phyloP scores from a whole-genome alignment of 805 yeast species.

The Saturnispora silvae region DNA sequence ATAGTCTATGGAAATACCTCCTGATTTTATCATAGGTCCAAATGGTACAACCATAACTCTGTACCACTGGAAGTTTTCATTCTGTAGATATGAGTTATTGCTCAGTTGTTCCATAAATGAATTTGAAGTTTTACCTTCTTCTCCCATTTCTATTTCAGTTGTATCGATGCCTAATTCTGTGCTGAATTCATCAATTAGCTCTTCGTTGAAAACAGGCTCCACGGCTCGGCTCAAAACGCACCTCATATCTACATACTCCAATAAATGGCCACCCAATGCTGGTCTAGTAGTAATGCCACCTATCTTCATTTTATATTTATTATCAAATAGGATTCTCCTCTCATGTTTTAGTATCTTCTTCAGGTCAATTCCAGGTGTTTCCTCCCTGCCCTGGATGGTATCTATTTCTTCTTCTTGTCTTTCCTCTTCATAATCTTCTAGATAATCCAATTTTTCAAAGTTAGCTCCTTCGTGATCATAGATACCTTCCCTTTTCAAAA shows the following conservation, averaged over 20 bases:
- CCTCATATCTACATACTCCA: slow-evolving; percentile 39
- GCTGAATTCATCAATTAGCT: slow-evolving; percentile 26
- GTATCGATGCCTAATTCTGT: slow-evolving; percentile 25
- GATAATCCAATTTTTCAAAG: slow-evolving; percentile 13
- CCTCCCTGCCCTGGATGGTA: slow-evolving; percentile 6
- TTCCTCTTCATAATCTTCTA: slow-evolving; percentile 9
- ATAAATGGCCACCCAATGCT: slow-evolving; percentile 47
- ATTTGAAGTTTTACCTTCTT: slow-evolving; percentile 1
- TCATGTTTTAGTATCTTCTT: slow-evolving; percentile 19
- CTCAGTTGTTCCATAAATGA: slow-evolving; percentile 18
- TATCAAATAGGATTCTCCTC: slow-evolving; percentile 22
- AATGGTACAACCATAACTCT: slow-evolving; percentile 22
- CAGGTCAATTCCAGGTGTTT: slow-evolving; percentile 10
- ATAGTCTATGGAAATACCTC: slow-evolving; percentile 16
- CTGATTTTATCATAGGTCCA: slow-evolving; percentile 19
- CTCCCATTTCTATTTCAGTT: slow-evolving; percentile 2
- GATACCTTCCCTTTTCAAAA: slow-evolving; percentile 13
- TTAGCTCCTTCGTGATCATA: slow-evolving; percentile 12
- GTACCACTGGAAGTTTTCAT: slow-evolving; percentile 25
- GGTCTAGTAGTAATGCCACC: slow-evolving; percentile 32
- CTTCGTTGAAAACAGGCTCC: slow-evolving; percentile 29
- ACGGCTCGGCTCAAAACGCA: slow-evolving; percentile 35
- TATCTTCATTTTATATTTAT: slow-evolving; percentile 24
- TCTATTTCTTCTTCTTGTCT: slow-evolving; percentile 14
- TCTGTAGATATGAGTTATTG: slow-evolving; percentile 23